These are phyloP conservation scores for Phanerochaete carnosa DNA, from an alignment of 768 basidiomycete genomes.

Conservation along the genomic window DNA sequence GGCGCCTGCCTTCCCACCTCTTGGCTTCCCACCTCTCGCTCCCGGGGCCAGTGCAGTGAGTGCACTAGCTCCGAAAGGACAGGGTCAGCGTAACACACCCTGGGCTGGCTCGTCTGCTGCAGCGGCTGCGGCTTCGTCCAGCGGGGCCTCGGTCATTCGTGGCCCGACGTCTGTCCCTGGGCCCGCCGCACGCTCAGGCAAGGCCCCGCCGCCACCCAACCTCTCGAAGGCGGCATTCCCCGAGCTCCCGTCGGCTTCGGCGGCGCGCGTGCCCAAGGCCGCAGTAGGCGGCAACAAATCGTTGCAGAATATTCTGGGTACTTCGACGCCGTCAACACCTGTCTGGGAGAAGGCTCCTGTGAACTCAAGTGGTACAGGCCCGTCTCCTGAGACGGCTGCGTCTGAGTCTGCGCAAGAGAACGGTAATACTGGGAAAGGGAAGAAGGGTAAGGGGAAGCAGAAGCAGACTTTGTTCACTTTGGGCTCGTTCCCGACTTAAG, in stretches of 20 bases:
- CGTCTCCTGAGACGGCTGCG: conserved; percentile 7
- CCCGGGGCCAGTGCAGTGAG: not conserved
- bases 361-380: conserved; percentile 12
- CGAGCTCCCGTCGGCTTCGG: conserved; percentile 50
- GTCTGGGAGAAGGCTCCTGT: conserved; percentile 24
- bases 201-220: conserved; percentile 33
- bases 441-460: conserved; percentile 78
- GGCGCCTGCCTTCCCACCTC: conserved; percentile 29
- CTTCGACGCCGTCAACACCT: conserved; percentile 29
- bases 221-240: conserved; percentile 65
- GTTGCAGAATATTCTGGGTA: conserved; percentile 63
- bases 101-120: conserved; percentile 40
- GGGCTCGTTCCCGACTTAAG: conserved; percentile 44
- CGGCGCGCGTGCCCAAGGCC: conserved; percentile 37
- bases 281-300: conserved; percentile 61
- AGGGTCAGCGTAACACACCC: conserved; percentile 52
- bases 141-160: conserved; percentile 13
- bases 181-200: conserved; percentile 15
- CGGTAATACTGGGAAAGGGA: conserved; percentile 43
- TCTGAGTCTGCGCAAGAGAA: not conserved
- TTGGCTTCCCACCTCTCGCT: conserved; percentile 10
- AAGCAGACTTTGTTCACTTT: conserved; percentile 82
- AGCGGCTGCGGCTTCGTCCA: conserved; percentile 29
- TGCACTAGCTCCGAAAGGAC: conserved; percentile 30
- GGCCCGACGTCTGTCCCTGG: conserved; percentile 29